Conservation (phyloP, 75 land plant species). For the Picea glauca region DNA sequence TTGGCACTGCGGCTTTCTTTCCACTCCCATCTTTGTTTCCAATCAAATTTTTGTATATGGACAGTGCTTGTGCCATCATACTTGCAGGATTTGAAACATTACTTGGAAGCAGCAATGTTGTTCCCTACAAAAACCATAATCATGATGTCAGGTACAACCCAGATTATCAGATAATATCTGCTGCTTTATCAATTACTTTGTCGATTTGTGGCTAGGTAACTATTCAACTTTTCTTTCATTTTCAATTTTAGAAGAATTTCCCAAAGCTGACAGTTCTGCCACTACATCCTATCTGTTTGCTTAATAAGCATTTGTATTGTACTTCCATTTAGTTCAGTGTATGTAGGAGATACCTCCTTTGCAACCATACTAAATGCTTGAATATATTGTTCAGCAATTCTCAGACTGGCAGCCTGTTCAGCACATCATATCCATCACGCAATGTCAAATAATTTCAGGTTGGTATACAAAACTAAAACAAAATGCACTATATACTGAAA, state of each 20-base stretch:
- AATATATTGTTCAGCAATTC: slow-evolving; percentile 87
- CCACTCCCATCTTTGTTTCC: slow-evolving; percentile 2
- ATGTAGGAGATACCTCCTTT: slow-evolving; percentile 58
- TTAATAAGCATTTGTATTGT: neutral
- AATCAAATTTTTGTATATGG: slow-evolving; percentile 66
- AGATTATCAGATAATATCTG: neutral
- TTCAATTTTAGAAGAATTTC: neutral
- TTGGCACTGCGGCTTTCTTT: neutral
- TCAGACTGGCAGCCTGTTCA: slow-evolving; percentile 80
- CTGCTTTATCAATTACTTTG: neutral
- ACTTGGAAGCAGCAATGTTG: slow-evolving; percentile 85
- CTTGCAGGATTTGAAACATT: slow-evolving; percentile 59
- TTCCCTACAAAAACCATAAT: slow-evolving; percentile 40
- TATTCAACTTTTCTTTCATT: neutral
- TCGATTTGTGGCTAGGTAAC: neutral
- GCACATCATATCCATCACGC: neutral
- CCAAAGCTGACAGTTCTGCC: neutral
- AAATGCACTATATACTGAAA: neutral
- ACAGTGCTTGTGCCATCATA: slow-evolving; percentile 82
- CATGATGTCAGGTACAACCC: neutral
- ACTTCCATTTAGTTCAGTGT: neutral
- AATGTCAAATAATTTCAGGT: neutral
- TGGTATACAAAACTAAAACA: neutral
- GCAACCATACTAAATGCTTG: slow-evolving; percentile 82
- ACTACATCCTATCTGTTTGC: neutral